These are phyloP conservation scores for Saccharomyces mikatae DNA, from an alignment of 805 yeast genomes.

Conservation along the genomic window DNA sequence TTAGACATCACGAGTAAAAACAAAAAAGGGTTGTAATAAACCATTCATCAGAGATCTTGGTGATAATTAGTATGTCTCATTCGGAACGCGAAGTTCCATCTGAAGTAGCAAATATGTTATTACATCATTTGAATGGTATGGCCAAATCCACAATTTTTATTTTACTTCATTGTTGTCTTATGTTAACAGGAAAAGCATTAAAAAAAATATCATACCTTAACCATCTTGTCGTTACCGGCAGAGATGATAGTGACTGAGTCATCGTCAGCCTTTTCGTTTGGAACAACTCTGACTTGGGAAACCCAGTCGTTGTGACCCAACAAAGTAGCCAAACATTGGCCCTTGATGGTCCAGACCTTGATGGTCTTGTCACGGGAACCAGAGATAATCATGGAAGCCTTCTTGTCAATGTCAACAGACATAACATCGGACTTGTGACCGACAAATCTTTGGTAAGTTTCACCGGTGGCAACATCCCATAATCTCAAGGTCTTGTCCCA, in stretches of 20 bases:
- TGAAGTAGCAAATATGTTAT: slow-evolving; percentile 97
- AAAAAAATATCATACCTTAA: slow-evolving; percentile 69
- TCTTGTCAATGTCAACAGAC: slow-evolving; percentile 92
- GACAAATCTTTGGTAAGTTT: slow-evolving; percentile 86
- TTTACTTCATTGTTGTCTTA: not conserved
- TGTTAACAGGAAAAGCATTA: slow-evolving; percentile 3
- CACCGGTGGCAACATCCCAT: slow-evolving; percentile 95
- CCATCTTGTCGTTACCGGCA: slow-evolving; percentile 98
- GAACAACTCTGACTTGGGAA: slow-evolving; percentile 94
- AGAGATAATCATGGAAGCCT: slow-evolving; percentile 96
- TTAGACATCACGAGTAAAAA: not conserved
- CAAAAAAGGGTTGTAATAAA: not conserved
- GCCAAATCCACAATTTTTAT: not conserved
- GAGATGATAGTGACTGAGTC: slow-evolving; percentile 73
- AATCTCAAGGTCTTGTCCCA: slow-evolving; percentile 99
- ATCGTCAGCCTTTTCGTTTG: slow-evolving; percentile 42
- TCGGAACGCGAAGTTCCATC: slow-evolving; percentile 62
- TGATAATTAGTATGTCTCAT: slow-evolving; percentile 92
- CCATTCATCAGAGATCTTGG: slow-evolving; percentile 93
- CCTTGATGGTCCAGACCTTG: slow-evolving; percentile 98
- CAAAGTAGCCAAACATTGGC: slow-evolving; percentile 92
- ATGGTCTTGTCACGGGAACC: slow-evolving; percentile 99
- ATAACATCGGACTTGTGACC: slow-evolving; percentile 98
- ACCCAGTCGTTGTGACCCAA: slow-evolving; percentile 99
- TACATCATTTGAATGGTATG: slow-evolving; percentile 53